phyloP scores from a whole-genome alignment of 495 filamentous ascomycete species.

The Penicillium steckii region DNA sequence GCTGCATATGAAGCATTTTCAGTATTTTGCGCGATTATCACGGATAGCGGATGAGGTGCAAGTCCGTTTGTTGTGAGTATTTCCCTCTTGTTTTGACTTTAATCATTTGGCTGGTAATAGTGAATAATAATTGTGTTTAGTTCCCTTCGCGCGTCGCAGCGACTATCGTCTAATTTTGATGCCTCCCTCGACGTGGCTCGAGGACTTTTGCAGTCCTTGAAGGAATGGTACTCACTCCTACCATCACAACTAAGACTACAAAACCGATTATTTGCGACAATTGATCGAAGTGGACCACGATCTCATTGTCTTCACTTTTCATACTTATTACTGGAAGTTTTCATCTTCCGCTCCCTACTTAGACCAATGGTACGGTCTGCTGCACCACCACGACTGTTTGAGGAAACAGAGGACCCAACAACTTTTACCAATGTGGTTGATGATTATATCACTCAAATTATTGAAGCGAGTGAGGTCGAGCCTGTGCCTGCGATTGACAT shows the following conservation, averaged over 20 bases:
- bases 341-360: conserved; percentile 16
- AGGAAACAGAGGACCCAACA: conserved; percentile 2
- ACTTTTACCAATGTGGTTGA: conserved; percentile 4
- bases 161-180: conserved; percentile 10
- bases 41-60: conserved; percentile 14
- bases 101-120: not conserved
- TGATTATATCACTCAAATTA: conserved; percentile 9
- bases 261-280: not conserved
- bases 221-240: conserved; percentile 13
- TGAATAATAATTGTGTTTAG: not conserved
- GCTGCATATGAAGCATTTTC: not conserved
- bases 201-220: conserved; percentile 4
- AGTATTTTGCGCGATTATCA: not conserved
- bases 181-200: conserved; percentile 15
- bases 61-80: conserved; percentile 7
- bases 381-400: conserved; percentile 10
- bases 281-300: conserved; percentile 3
- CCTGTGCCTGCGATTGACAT: conserved; percentile 11
- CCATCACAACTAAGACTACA: not conserved
- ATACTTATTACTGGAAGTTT: conserved; percentile 12
- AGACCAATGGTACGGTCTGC: conserved; percentile 15
- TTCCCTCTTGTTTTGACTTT: not conserved
- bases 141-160: conserved; percentile 12
- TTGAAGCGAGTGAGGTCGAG: conserved; percentile 9
- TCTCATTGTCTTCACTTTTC: conserved; percentile 12